These are phyloP conservation scores for Kodamaea anthophila DNA, from an alignment of 1,139 yeast genomes.

Conservation along the genomic window DNA sequence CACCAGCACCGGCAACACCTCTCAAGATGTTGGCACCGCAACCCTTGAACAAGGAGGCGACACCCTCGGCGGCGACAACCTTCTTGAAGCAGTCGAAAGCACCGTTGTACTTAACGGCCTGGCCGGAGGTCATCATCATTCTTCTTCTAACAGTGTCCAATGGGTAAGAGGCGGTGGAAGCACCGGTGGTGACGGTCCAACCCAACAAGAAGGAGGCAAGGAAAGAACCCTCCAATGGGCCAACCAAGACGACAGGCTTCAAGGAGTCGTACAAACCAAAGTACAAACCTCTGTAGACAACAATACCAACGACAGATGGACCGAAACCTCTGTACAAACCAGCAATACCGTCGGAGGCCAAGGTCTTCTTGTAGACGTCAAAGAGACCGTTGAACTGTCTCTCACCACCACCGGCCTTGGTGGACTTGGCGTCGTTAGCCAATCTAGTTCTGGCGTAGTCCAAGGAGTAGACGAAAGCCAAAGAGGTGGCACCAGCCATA, in stretches of 20 bases:
- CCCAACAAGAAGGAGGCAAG: conserved; percentile 50
- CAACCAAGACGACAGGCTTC: conserved; percentile 50
- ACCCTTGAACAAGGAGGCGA: conserved; percentile 47
- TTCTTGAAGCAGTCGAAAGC: conserved; percentile 44
- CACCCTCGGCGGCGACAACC: conserved; percentile 50
- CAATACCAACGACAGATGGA: conserved; percentile 48
- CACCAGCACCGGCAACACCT: conserved; percentile 57
- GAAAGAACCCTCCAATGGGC: conserved; percentile 52
- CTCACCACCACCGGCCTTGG: conserved; percentile 42
- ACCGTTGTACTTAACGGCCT: conserved; percentile 49
- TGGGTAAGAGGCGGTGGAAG: conserved; percentile 52
- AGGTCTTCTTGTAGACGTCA: conserved; percentile 49
- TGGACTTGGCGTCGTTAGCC: conserved; percentile 50
- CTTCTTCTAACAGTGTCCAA: conserved; percentile 52
- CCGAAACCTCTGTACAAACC: conserved; percentile 57
- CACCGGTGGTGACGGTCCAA: conserved; percentile 52
- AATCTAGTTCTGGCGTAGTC: conserved; percentile 53
- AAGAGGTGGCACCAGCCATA: conserved; percentile 51
- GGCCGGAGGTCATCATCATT: conserved; percentile 56
- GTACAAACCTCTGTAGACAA: conserved; percentile 53
- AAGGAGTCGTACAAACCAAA: conserved; percentile 51
- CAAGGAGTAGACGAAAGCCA: conserved; percentile 50
- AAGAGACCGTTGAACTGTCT: conserved; percentile 51
- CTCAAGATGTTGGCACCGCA: conserved; percentile 53
- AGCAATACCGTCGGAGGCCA: conserved; percentile 51